Evolutionary conservation across 2,329 filamentous ascomycete genomes (phyloP), one percentile per base, ranked within the genome.

Genomic region (Ophiostoma tasmaniense): DNA sequence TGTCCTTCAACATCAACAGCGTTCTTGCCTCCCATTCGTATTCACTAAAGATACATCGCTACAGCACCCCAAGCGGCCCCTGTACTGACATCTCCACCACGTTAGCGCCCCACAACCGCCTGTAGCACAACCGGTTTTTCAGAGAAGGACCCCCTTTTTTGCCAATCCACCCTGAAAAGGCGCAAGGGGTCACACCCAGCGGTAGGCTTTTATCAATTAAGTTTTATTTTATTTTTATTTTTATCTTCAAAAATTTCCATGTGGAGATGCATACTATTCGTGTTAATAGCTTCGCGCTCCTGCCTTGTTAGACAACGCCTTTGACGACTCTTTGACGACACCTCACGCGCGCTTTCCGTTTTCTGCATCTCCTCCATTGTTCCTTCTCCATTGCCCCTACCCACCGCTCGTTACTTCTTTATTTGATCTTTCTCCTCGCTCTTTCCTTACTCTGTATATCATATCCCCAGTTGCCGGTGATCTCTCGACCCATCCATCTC

Each of bases 41-140:
- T 10, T 59, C 45, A 35, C 64, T 33, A 20, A 22, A 59, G 3
- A 6, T 17, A 25, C 55, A 61, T 2, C 55, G 30, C 10, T 55
- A 22, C n/a, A 55, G n/a, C 50, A 4, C 2, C 37, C 13, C 37
- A 14, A 39, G n/a, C 10, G 37, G 11, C 50, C 22, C 50, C n/a
- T 55, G n/a, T 55, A 55, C 50, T 55, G 50, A 13, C 10, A 55
- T 55, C 64, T 68, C 59, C 68, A 66, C 68, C n/a, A 35, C 33
- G 2, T n/a, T 64, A 66, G 55, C n/a, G 65, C 66, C 62, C 68
- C 66, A 65, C 52, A 66, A 52, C n/a, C 65, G 25, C 42, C 55
- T 62, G 45, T 42, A 65, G 33, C 65, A 67, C 66, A 70, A 66
- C 66, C 66, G 66, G 69, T 68, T 70, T 70, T 70, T 45, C 7